Evolutionary conservation across 345 rosid species (phyloP).

Genomic region (Citrus mangshanensis): DNA sequence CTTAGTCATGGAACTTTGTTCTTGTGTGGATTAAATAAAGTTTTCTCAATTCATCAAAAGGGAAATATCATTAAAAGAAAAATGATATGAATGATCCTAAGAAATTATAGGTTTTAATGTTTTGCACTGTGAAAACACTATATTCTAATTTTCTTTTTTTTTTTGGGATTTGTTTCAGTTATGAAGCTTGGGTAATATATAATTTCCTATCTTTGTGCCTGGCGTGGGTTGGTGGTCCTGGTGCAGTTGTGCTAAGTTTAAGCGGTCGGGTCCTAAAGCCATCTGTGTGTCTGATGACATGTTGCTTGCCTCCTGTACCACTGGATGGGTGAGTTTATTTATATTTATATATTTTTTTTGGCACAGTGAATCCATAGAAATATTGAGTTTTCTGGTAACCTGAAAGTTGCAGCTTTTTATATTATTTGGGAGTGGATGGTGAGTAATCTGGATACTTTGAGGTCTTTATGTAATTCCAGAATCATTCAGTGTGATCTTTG

Average conservation of each 20-base stretch:
- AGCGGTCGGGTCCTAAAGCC: constrained; percentile 85
- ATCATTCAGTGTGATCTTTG: neutral
- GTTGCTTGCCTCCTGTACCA: constrained; percentile 84
- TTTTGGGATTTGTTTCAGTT: constrained; percentile 45
- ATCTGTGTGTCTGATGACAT: constrained; percentile 78
- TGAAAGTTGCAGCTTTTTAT: neutral
- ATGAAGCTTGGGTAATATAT: constrained; percentile 98
- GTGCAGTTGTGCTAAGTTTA: constrained; percentile 87
- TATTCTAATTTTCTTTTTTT: neutral
- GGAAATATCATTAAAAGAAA: neutral
- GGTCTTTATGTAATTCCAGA: neutral
- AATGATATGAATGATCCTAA: neutral
- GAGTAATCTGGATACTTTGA: neutral
- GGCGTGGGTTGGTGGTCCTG: constrained; percentile 99
- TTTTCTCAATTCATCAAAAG: neutral
- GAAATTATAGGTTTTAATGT: neutral
- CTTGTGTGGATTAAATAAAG: neutral
- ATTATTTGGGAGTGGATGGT: neutral
- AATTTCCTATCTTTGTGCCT: constrained; percentile 88
- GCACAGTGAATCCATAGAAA: neutral
- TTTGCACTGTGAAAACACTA: neutral
- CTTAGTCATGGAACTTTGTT: neutral
- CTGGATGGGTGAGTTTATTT: constrained; percentile 73
- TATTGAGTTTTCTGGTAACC: neutral
- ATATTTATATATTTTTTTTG: neutral